These are phyloP conservation scores for Monosporozyma aerobia DNA, from an alignment of 805 yeast species.

Conservation along the genomic window DNA sequence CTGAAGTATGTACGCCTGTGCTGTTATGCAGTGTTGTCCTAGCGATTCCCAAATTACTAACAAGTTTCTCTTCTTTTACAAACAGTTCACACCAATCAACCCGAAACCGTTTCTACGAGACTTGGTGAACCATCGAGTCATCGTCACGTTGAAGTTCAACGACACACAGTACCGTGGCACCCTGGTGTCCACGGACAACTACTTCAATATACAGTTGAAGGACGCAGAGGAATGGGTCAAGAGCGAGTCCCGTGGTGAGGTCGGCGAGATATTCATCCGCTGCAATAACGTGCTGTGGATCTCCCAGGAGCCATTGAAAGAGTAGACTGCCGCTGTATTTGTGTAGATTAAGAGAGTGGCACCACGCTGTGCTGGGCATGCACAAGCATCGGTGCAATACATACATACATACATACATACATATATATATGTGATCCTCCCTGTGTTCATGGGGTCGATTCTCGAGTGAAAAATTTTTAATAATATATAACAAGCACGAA, in stretches of 20 bases:
- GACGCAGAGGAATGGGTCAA: constrained; percentile 46
- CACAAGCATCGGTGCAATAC: no score
- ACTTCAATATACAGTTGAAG: constrained; percentile 78
- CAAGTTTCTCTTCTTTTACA: not conserved
- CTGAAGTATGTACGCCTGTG: not conserved
- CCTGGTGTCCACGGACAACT: constrained; percentile 74
- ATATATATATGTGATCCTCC: no score
- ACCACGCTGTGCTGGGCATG: no score
- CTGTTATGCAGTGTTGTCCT: no score
- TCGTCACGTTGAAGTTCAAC: constrained; percentile 84
- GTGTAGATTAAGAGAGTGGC: no score
- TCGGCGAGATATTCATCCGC: constrained; percentile 77
- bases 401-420: no score
- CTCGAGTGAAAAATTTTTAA: not conserved
- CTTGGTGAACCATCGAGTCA: constrained; percentile 58
- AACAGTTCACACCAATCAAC: constrained; percentile 51
- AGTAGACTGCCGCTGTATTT: not conserved
- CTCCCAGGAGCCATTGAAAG: constrained; percentile 5
- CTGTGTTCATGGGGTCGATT: no score
- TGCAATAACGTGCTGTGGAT: constrained; percentile 76
- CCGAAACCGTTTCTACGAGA: constrained; percentile 87
- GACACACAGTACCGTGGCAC: constrained; percentile 78
- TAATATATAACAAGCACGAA: no score
- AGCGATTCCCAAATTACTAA: constrained; percentile 7
- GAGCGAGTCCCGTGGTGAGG: constrained; percentile 40